phyloP scores from a whole-genome alignment of 2,329 filamentous ascomycete species.

The Exophiala viscosa region DNA sequence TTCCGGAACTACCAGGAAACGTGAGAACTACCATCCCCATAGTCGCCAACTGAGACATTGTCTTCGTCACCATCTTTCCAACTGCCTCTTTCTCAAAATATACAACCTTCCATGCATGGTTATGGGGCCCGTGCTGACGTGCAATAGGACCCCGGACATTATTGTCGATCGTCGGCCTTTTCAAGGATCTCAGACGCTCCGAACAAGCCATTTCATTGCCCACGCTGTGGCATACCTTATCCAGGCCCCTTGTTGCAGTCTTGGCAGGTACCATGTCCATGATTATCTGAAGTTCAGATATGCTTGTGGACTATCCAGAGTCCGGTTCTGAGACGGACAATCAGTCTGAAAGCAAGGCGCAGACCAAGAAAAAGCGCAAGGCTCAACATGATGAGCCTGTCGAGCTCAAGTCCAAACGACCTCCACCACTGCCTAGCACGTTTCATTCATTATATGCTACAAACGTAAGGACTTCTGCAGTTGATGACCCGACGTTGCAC shows the following conservation, averaged over 20 bases:
- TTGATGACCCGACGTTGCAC: slow-evolving; percentile 80
- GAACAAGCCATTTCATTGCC: neutral
- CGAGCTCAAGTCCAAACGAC: slow-evolving; percentile 12
- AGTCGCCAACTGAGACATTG: slow-evolving; percentile 17
- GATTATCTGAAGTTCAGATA: slow-evolving; percentile 6
- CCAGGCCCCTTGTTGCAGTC: neutral
- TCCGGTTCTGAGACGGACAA: slow-evolving; percentile 38
- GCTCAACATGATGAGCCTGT: slow-evolving; percentile 30
- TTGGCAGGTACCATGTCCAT: slow-evolving; percentile 15
- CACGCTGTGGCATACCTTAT: slow-evolving; percentile 1
- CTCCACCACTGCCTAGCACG: slow-evolving; percentile 58
- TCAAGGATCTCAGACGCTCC: slow-evolving; percentile 8
- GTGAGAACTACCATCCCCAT: neutral
- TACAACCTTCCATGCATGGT: too few relatives aligned
- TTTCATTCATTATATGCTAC: slow-evolving; percentile 92
- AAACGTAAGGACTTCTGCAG: slow-evolving; percentile 69
- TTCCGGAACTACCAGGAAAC: neutral
- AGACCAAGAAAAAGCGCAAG: slow-evolving; percentile 16
- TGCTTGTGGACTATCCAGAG: slow-evolving; percentile 62
- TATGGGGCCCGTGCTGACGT: slow-evolving; percentile 7
- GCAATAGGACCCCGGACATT: neutral
- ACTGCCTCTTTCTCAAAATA: neutral
- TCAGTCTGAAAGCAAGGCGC: slow-evolving; percentile 5
- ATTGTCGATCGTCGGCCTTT: slow-evolving; percentile 3
- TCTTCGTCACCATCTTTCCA: slow-evolving; percentile 12